phyloP scores from a whole-genome alignment of 768 basidiomycete genomes.

The Pulveroboletus ravenelii region DNA sequence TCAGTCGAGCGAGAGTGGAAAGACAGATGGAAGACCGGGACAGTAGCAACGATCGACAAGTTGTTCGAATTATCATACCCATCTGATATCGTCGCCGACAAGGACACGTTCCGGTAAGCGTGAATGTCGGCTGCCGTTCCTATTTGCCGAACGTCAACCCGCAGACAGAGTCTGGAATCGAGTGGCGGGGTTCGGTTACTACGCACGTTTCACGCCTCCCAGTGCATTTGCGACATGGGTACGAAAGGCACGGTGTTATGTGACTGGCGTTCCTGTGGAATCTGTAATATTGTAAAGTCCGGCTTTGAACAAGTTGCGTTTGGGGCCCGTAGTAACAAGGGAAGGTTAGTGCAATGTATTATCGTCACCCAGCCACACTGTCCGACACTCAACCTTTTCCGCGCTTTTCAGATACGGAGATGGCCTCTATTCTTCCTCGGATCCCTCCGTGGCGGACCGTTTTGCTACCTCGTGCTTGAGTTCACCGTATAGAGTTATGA shows the following conservation, averaged over 20 bases:
- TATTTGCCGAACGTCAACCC: constrained; percentile 3
- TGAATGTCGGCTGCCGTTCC: not conserved
- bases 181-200: constrained; percentile 40
- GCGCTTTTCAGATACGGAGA: constrained; percentile 45
- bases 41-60: constrained; percentile 44
- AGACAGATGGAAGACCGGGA: constrained; percentile 30
- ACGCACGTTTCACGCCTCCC: constrained; percentile 58
- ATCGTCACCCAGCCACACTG: constrained; percentile 1
- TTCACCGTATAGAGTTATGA: constrained; percentile 62
- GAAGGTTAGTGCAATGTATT: constrained; percentile 40
- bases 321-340: constrained; percentile 46
- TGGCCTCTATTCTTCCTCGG: constrained; percentile 59
- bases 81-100: constrained; percentile 28
- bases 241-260: constrained; percentile 48
- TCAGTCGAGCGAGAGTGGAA: constrained; percentile 54
- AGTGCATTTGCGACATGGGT: constrained; percentile 67
- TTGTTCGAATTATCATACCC: constrained; percentile 48
- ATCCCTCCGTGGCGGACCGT: constrained; percentile 52
- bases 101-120: constrained; percentile 47
- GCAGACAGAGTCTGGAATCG: constrained; percentile 33
- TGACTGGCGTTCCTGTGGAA: constrained; percentile 59
- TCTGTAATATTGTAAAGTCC: constrained; percentile 56
- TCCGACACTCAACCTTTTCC: constrained; percentile 1
- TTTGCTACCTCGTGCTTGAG: constrained; percentile 63
- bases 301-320: constrained; percentile 56